Base-by-base conservation (phyloP, 177 flowering plant species). In the Telopea speciosissima region DNA sequence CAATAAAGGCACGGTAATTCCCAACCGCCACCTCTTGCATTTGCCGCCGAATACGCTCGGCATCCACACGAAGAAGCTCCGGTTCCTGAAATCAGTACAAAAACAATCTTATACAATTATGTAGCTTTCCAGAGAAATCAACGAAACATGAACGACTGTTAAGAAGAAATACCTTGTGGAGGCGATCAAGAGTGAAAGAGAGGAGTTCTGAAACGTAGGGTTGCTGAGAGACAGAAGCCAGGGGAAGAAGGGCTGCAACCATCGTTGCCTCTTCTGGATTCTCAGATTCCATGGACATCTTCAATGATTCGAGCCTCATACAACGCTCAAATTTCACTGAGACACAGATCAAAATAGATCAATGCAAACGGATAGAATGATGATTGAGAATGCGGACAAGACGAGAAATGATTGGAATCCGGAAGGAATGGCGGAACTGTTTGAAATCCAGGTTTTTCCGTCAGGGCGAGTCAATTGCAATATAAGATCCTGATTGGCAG, bases 11-110 rank as follows among this genome's bases (percentile, higher is more conserved):
- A 1, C 97, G 87, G 78, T 94, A 94, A 70, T 92, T 92, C 6
- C 87, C 86, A 2, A 94, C 97, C 8, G 99, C 99, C 70, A 94
- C 97, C 79, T 94, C 97, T 77, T 92, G 97, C 96, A 94, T 94
- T 79, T 94, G 99, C 84, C 96, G 70, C 80, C 81, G 83, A 59
- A 94, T 89, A 45, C 97, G 81, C 87, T 94, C 98, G 16, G 93
- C 92, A 85, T 94, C 99, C 1, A 94, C 99, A 16, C 97, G 85
- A 40, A 94, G 86, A 25, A 94, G 87, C 86, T 94, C 99, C 65
- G 97, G 99, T 74, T 94, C 99, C 99, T 90, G 58, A 40, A 73
- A 70, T 17, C 52, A 23, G 24, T 13, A 44, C 31, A 17, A 60
- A n/a, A 24, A 14, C 60, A 45, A 49, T 62, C 36, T 16, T 58